Percentiles rank a stretch among this genome's conserved stretches.
Conservation (phyloP, 108 stramenopile genomes). For the Aurantiochytrium sp. region DNA sequence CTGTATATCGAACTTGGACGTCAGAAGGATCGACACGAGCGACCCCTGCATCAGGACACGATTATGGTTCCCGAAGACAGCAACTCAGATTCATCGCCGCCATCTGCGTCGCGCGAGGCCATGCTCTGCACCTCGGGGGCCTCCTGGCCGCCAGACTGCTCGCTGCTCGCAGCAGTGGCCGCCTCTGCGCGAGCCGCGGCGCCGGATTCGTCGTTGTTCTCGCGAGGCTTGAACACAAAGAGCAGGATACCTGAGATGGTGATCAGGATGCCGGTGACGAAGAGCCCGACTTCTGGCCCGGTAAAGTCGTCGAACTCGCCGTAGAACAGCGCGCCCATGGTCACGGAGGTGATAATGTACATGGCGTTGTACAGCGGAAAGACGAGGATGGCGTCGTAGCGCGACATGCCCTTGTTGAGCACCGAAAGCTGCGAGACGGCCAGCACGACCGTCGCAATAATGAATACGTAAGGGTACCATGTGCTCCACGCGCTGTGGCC, state of each 20-base stretch:
- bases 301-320: slow-evolving; percentile 22
- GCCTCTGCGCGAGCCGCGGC: not conserved
- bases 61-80: no score
- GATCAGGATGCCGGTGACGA: not conserved
- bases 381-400: not conserved
- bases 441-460: not conserved
- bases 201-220: slow-evolving; percentile 5
- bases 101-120: no score
- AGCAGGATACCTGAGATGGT: not conserved
- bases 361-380: slow-evolving; percentile 9
- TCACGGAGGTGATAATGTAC: not conserved
- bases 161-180: not conserved
- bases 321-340: slow-evolving; percentile 22
- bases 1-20: no score
- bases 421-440: not conserved
- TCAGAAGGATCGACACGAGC: no score
- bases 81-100: no score
- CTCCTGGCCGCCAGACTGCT: not conserved
- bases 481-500: not conserved
- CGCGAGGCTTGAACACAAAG: slow-evolving; percentile 4
- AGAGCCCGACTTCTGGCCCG: not conserved
- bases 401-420: slow-evolving; percentile 11
- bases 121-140: no score
- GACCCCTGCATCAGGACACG: no score
- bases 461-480: not conserved